Evolutionary conservation across 139 green algal genomes (phyloP).

Genomic region (Chlorella vulgaris): DNA sequence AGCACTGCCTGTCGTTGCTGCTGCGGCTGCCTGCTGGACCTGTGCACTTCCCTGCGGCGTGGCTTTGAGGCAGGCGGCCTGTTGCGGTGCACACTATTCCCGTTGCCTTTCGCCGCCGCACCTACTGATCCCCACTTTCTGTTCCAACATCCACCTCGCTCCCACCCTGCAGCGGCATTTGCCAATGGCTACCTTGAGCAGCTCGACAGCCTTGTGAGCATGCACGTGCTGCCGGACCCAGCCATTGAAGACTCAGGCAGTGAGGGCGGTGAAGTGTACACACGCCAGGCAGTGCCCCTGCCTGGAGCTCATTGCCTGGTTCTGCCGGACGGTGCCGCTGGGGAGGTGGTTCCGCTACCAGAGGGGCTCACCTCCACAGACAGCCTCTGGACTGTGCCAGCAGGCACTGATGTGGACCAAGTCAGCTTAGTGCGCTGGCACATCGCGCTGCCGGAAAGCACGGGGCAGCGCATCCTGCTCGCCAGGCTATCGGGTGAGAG

Average conservation of each 20-base stretch:
- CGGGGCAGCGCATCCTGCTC: constrained; percentile 63
- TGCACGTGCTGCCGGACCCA: constrained; percentile 40
- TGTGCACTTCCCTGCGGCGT: no score
- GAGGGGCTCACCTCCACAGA: constrained; percentile 12
- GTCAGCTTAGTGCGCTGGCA: constrained; percentile 55
- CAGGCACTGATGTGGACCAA: constrained; percentile 5
- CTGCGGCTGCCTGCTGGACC: neutral
- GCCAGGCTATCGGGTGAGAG: constrained; percentile 47
- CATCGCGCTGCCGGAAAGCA: constrained; percentile 34
- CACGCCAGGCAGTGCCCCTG: constrained; percentile 15
- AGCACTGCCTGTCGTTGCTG: neutral
- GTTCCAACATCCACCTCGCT: neutral
- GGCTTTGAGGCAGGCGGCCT: no score
- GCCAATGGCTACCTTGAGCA: constrained; percentile 60
- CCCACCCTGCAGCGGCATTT: constrained; percentile 21
- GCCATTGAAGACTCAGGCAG: constrained; percentile 13
- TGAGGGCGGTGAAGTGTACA: constrained; percentile 12
- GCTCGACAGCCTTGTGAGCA: constrained; percentile 38
- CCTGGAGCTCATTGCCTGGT: neutral
- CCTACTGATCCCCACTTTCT: neutral
- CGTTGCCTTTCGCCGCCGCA: neutral
- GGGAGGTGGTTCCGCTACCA: constrained; percentile 39
- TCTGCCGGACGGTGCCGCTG: constrained; percentile 42
- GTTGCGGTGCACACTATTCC: neutral
- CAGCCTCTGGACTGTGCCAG: constrained; percentile 1